Evolutionary conservation across 2,329 filamentous ascomycete species (phyloP).

Genomic region (Onygenales sp.): DNA sequence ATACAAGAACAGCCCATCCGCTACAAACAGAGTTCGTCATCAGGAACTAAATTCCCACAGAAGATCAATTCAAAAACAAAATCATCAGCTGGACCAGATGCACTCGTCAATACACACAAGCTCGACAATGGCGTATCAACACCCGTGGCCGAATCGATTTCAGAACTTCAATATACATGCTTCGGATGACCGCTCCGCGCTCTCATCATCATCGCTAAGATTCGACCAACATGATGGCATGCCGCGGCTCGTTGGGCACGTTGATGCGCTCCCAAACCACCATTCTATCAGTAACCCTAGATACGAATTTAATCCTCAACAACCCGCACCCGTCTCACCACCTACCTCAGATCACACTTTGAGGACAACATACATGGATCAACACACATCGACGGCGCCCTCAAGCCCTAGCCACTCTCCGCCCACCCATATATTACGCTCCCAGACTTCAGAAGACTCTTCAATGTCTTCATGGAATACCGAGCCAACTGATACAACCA

Average conservation of each 20-base stretch:
- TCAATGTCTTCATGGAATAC: conserved; percentile 33
- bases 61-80: conserved; percentile 32
- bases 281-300: conserved; percentile 15
- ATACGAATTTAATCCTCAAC: conserved; percentile 19
- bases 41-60: conserved; percentile 33
- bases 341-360: conserved; percentile 20
- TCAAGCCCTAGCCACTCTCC: conserved; percentile 26
- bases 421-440: conserved; percentile 29
- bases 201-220: conserved; percentile 38
- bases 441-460: conserved; percentile 29
- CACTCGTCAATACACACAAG: conserved; percentile 41
- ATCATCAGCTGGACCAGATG: conserved; percentile 44
- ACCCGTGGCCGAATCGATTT: conserved; percentile 45
- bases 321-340: conserved; percentile 25
- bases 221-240: conserved; percentile 29
- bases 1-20: conserved; percentile 25
- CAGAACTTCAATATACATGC: conserved; percentile 44
- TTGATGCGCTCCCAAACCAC: conserved; percentile 30
- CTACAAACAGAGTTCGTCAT: conserved; percentile 28
- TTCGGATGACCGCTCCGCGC: conserved; percentile 32
- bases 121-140: conserved; percentile 32
- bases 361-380: conserved; percentile 24
- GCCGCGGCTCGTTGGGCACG: conserved; percentile 17
- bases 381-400: conserved; percentile 20
- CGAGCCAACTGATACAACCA: conserved; percentile 26